Evolutionary conservation across 2,329 filamentous ascomycete species (phyloP).

Genomic region (Pseudogymnoascus pannorum): DNA sequence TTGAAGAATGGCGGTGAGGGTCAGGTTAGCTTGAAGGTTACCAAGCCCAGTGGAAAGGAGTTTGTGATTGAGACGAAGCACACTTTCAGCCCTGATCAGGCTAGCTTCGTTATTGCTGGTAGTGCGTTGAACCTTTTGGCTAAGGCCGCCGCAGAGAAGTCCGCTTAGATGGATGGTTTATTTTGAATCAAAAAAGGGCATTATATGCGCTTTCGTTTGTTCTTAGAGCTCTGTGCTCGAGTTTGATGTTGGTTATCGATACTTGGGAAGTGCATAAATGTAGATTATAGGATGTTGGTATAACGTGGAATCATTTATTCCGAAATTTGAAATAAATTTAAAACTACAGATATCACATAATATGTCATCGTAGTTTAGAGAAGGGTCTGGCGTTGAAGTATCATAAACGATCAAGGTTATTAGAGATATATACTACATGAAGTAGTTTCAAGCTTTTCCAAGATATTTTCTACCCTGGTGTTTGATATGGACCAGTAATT

Average conservation of each 20-base stretch:
- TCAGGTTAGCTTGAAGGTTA: constrained; percentile 61
- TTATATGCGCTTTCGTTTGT: not conserved
- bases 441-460: not conserved
- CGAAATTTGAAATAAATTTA: not conserved
- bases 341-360: not conserved
- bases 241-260: not conserved
- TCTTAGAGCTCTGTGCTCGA: not conserved
- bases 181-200: not conserved
- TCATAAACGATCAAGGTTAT: not conserved
- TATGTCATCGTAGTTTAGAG: not conserved
- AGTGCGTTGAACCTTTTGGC: constrained; percentile 88
- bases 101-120: constrained; percentile 83
- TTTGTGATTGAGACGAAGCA: constrained; percentile 73
- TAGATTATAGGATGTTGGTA: not conserved
- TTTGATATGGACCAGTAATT: not conserved
- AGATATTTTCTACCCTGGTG: not conserved
- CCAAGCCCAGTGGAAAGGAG: constrained; percentile 57
- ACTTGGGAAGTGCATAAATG: not conserved
- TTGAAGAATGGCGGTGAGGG: constrained; percentile 71
- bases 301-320: not conserved
- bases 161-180: not conserved
- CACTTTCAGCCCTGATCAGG: constrained; percentile 83
- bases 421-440: not conserved
- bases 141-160: constrained; percentile 34
- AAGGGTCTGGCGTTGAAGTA: too few species aligned